Evolutionary conservation across 176 grass and related monocot species (phyloP).

Genomic region (Thalia dealbata): DNA sequence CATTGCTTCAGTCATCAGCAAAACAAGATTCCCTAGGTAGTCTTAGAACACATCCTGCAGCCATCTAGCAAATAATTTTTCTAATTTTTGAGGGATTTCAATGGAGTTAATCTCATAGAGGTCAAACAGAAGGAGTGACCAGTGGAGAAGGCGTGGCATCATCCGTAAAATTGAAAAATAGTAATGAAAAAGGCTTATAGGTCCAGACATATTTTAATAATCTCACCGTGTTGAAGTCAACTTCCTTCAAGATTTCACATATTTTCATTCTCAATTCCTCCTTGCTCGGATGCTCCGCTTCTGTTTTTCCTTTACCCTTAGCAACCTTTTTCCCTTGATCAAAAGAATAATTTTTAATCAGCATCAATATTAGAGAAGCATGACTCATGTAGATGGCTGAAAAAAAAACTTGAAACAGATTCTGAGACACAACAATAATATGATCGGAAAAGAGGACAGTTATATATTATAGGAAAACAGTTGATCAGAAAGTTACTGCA

Average conservation of each 20-base stretch:
- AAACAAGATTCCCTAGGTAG: neutral
- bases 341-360: slow-evolving; percentile 1
- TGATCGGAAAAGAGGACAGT: neutral
- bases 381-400: neutral
- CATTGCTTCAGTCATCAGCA: neutral
- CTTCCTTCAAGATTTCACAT: slow-evolving; percentile 15
- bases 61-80: neutral
- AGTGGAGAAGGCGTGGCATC: neutral
- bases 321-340: slow-evolving; percentile 3
- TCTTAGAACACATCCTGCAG: neutral
- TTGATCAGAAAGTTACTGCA: neutral
- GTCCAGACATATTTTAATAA: neutral
- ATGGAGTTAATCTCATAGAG: neutral
- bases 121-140: neutral
- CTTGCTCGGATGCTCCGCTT: slow-evolving; percentile 7
- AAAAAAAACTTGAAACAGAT: too few relatives aligned
- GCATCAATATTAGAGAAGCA: neutral
- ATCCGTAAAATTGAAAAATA: too few relatives aligned
- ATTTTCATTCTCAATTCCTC: slow-evolving; percentile 9
- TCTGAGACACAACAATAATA: neutral
- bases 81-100: neutral
- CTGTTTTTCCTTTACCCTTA: slow-evolving; percentile 6
- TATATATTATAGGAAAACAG: too few relatives aligned
- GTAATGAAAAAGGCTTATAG: neutral
- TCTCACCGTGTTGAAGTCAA: slow-evolving; percentile 15